These are phyloP conservation scores for Cardamine resedifolia DNA, from an alignment of 345 rosid genomes.

Conservation along the genomic window DNA sequence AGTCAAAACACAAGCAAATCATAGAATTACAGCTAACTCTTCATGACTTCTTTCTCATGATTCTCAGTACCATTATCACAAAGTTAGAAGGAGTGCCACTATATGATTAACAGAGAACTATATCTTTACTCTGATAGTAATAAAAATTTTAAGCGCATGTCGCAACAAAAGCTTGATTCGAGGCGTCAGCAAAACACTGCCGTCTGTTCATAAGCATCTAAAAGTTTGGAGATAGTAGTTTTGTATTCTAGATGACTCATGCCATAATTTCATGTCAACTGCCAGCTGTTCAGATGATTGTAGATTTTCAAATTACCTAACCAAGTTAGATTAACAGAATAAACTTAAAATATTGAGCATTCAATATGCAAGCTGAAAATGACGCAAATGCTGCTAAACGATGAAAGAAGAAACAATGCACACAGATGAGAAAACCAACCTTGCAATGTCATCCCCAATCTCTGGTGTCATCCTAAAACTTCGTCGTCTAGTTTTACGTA, in stretches of 20 bases:
- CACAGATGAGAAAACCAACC: conserved; percentile 49
- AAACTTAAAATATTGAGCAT: conserved; percentile 9
- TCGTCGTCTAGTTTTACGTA: conserved; percentile 83
- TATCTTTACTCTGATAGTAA: too few species aligned
- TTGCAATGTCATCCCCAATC: conserved; percentile 98
- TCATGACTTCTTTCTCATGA: background rate
- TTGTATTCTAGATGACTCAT: conserved; percentile 19
- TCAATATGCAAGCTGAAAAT: conserved; percentile 19
- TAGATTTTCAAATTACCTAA: background rate
- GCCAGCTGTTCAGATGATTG: conserved; percentile 10
- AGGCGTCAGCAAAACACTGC: too few species aligned
- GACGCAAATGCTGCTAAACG: conserved; percentile 17
- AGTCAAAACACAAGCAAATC: conserved; percentile 27
- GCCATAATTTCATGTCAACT: conserved; percentile 4
- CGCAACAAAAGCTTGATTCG: too few species aligned
- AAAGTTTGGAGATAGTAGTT: background rate
- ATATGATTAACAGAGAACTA: too few species aligned
- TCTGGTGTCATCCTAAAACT: conserved; percentile 95
- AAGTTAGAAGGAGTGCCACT: background rate
- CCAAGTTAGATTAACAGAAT: conserved; percentile 2
- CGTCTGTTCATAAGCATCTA: conserved; percentile 23
- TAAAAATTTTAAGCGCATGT: too few species aligned
- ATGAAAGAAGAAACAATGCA: conserved; percentile 20
- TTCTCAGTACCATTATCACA: background rate
- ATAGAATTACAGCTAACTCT: conserved; percentile 14